Base-by-base conservation (phyloP, 345 rosid species). In the Diplotaxis tenuifolia region DNA sequence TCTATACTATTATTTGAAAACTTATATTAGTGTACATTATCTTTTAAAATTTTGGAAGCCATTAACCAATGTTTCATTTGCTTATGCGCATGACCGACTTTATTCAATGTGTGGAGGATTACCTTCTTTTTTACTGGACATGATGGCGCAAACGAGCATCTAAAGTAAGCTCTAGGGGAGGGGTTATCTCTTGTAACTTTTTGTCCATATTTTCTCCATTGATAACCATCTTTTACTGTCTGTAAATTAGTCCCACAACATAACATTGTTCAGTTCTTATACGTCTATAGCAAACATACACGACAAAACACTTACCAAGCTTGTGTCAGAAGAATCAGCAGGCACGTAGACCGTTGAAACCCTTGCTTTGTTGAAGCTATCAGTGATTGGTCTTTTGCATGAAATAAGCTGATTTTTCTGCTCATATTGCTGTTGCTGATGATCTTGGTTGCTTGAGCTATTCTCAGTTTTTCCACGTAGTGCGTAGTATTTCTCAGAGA, bases 101-200 rank as follows among this genome's bases (percentile, higher is more conserved):
- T 42, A 53, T 25, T 68, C 56, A 5, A 32, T 15, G 40, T 6
- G n/a, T 45, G 9, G 4, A 16, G n/a, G n/a, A 0, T 70, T 76
- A 95, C 99, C 96, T 88, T 95, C 86, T 88, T 95, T 68, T 92
- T 95, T 2, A 89, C 99, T 0, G 96, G 93, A 77, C 99, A 95
- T 60, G 71, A 65, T 10, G 97, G 99, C 19, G 99, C 97, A 57
- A 81, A 86, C 3, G 97, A 95, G 78, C 99, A 92, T 75, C 83
- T 87, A 74, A 82, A 95, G 83, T 95, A 95, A 72, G 99, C 99
- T 68, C 99, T 86, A 11, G 99, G 99, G 6, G 89, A 95, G 4
- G 99, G 96, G 78, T 95, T 95, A 59, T 95, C 96, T 80, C 92
- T 87, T n/a, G 99, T 95, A 16, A 95, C 99, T 78, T 95, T 95